Percentiles rank a stretch among this genome's conserved stretches.
Conservation (phyloP, 192 early-diverging fungal species). For the Irineochytrium annulatum region DNA sequence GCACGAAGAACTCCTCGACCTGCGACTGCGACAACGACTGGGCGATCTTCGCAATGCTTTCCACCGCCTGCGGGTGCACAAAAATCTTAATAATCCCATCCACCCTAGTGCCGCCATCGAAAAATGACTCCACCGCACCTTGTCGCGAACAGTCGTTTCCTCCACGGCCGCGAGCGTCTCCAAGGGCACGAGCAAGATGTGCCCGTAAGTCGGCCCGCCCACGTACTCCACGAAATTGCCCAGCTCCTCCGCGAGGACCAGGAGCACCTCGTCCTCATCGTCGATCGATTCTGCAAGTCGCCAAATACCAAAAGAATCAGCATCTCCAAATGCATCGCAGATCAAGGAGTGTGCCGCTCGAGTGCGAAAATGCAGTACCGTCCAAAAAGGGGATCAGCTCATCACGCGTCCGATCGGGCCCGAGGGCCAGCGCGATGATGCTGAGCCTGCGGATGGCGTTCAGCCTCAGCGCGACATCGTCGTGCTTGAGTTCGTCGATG, state of each 20-base stretch:
- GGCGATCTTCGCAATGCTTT: slow-evolving; percentile 83
- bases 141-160: slow-evolving; percentile 96
- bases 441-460: slow-evolving; percentile 77
- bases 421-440: slow-evolving; percentile 89
- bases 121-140: slow-evolving; percentile 53
- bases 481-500: slow-evolving; percentile 91
- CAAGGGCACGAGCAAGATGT: slow-evolving; percentile 82
- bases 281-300: slow-evolving; percentile 86
- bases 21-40: slow-evolving; percentile 69
- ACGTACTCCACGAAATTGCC: slow-evolving; percentile 89
- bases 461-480: slow-evolving; percentile 78
- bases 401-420: slow-evolving; percentile 86
- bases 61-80: slow-evolving; percentile 78
- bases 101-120: background rate
- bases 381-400: slow-evolving; percentile 98
- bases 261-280: slow-evolving; percentile 96
- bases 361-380: slow-evolving; percentile 47
- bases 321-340: background rate
- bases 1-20: slow-evolving; percentile 85
- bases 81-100: background rate
- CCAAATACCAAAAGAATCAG: slow-evolving; percentile 11
- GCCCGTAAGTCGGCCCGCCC: slow-evolving; percentile 83
- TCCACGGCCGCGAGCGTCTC: slow-evolving; percentile 97
- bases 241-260: slow-evolving; percentile 90
- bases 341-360: background rate